Base-by-base conservation (phyloP, 2,329 filamentous ascomycete genomes). In the Neofusicoccum laricinum region DNA sequence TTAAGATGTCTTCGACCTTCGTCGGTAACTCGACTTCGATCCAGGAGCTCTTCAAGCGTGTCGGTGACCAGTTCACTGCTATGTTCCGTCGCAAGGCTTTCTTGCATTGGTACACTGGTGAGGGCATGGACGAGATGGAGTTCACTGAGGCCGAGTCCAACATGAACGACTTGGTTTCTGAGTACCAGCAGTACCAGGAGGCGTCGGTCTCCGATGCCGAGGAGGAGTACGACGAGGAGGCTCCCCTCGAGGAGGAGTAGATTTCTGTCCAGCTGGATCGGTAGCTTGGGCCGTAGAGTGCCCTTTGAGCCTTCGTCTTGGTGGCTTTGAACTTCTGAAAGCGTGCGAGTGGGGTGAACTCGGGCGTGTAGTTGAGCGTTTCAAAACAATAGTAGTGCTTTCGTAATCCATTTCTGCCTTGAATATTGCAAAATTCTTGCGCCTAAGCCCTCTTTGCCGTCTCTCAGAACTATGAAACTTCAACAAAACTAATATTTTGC, bases 91-190 rank as follows among this genome's bases (percentile, higher is more conserved):
- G 95, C 85, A 99, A 98, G 91, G 95, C 95, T 89, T 99, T 99
- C 93, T 92, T 99, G 88, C 95, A 98, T 87, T 99, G 95, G 95
- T 99, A 99, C 86, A 99, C 95, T 88, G 93, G 93, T 78, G 95
- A 99, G 88, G 95, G 95, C 85, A 99, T 99, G 95, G 95, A 99
- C 84, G 95, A 99, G 90, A 98, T 99, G 95, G 95, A 99, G 86
- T 99, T 99, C 87, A 99, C 95, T 79, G 95, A 99, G 88, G 95
- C 95, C 74, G 95, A 99, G 90, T 96, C 92, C 84, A 99, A 99
- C 88, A 98, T 99, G 95, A 98, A 99, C 86, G 95, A 99, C 82
- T 86, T 99, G 78, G 94, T 99, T 76, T 96, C 93, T 68, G 95
- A 99, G 83, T 99, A 99, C 87, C 95, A 98, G 88, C 95, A 99